phyloP scores from a whole-genome alignment of 805 yeast species.

The Dipodascus geniculatus region DNA sequence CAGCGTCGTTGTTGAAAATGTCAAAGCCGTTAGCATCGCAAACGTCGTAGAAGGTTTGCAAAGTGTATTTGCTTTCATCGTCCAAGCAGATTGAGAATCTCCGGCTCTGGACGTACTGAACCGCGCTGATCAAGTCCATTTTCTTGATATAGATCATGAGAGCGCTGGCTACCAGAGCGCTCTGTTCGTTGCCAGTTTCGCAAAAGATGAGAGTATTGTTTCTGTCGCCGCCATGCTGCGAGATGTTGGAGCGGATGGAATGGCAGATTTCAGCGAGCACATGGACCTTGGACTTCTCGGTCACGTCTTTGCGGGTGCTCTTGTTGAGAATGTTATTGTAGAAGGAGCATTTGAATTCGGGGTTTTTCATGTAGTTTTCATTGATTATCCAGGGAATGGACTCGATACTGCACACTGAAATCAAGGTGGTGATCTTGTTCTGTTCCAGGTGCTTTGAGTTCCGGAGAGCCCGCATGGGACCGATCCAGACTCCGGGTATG shows the following conservation, averaged over 20 bases:
- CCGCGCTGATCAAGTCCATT: constrained; percentile 12
- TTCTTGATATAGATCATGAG: constrained; percentile 18
- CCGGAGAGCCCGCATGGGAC: constrained; percentile 34
- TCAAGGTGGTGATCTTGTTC: constrained; percentile 26
- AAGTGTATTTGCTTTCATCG: constrained; percentile 15
- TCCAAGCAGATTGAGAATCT: constrained; percentile 21
- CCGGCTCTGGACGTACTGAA: constrained; percentile 22
- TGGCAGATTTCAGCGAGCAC: not conserved
- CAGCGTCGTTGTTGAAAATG: not conserved
- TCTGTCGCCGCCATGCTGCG: not conserved
- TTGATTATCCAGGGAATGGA: constrained; percentile 3
- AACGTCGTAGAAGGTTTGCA: constrained; percentile 15
- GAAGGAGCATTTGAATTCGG: constrained; percentile 6
- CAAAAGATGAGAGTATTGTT: constrained; percentile 18
- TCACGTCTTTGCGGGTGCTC: not conserved
- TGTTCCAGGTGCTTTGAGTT: constrained; percentile 27
- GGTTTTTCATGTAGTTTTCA: constrained; percentile 7
- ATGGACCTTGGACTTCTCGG: not conserved
- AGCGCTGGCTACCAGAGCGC: constrained; percentile 24
- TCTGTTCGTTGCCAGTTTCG: constrained; percentile 25
- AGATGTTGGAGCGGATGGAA: not conserved
- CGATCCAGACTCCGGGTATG: constrained; percentile 32
- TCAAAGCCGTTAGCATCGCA: constrained; percentile 6
- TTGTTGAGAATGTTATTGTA: not conserved
- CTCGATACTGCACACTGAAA: constrained; percentile 9